Evolutionary conservation across 148 eudicot species (phyloP), one percentile per base, ranked within the genome.

Genomic region (Arbutus unedo): DNA sequence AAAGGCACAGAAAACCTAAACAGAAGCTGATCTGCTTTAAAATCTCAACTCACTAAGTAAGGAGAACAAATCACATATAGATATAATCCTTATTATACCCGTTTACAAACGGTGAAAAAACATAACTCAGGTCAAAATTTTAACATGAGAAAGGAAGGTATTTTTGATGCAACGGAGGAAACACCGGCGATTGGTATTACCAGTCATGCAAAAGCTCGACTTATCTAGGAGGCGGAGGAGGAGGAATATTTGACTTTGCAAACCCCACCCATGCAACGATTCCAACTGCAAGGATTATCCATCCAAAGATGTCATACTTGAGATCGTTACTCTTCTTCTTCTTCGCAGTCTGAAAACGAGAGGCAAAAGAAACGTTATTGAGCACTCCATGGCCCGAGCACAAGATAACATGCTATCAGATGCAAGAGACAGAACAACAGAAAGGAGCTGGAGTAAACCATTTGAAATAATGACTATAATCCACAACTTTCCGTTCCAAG

Each of bases 241-340:
- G 94, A 59, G 97, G 93, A 18, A 90, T 86, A 71, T 89, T 82
- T 83, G 92, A 92, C 86, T 93, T 94, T 7, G 97, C 89, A 84
- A 89, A 90, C 57, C 98, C 98, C 7, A 93, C 84, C 97, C 95
- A 91, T 16, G 88, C 94, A 50, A 94, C 91, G 38, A 96, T 83
- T 71, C 94, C 97, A 80, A 91, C 92, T 0, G 93, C 97, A 77
- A 95, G 97, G 72, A 94, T 90, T 38, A 90, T 67, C 92, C 93
- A 90, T 18, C 93, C 94, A 72, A 86, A 81, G 11, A 90, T 84
- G 78, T 90, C 94, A 49, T 90, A 90, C 84, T 86, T 91, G 19
- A 91, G 88, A 85, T 92, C 94, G 74, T 77, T 84, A 66, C 75
- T 87, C 82, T 84, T 88, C 83, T 87, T 87, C 79, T 87, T 90